Evolutionary conservation across 768 basidiomycete genomes (phyloP).

Genomic region (Cantharellus cinnabarinus): DNA sequence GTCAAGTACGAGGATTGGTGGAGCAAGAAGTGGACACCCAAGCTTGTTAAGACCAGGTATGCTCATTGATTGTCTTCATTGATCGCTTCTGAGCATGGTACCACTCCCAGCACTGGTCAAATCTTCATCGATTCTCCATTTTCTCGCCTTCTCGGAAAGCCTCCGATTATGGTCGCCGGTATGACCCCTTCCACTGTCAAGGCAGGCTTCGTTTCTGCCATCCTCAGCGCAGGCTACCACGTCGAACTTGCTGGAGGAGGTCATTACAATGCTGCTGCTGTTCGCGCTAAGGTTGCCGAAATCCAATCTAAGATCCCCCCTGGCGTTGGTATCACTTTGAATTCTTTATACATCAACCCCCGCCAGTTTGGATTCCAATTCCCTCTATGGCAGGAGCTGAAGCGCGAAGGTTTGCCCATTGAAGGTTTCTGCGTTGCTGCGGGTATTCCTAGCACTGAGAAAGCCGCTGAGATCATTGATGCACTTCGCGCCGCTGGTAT

Average conservation of each 20-base stretch:
- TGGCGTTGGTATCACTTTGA: conserved; percentile 84
- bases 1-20: conserved; percentile 75
- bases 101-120: conserved; percentile 51
- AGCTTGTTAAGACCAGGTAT: conserved; percentile 75
- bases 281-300: conserved; percentile 81
- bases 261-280: conserved; percentile 79
- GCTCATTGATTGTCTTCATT: conserved; percentile 10
- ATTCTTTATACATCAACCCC: conserved; percentile 94
- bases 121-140: conserved; percentile 90
- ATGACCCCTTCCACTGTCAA: conserved; percentile 98
- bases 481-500: conserved; percentile 69
- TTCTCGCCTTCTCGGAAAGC: conserved; percentile 87
- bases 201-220: conserved; percentile 82
- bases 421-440: conserved; percentile 99
- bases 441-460: conserved; percentile 90
- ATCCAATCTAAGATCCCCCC: conserved; percentile 69
- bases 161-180: conserved; percentile 98
- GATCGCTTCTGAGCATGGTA: conserved; percentile 3
- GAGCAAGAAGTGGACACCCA: conserved; percentile 73
- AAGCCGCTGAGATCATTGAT: conserved; percentile 87
- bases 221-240: conserved; percentile 86
- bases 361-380: conserved; percentile 94
- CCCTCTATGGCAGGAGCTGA: conserved; percentile 96
- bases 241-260: conserved; percentile 95
- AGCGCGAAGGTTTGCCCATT: conserved; percentile 80